Evolutionary conservation across 1,284 basidiomycete genomes (phyloP).

Genomic region (Rhodotorula sp.): DNA sequence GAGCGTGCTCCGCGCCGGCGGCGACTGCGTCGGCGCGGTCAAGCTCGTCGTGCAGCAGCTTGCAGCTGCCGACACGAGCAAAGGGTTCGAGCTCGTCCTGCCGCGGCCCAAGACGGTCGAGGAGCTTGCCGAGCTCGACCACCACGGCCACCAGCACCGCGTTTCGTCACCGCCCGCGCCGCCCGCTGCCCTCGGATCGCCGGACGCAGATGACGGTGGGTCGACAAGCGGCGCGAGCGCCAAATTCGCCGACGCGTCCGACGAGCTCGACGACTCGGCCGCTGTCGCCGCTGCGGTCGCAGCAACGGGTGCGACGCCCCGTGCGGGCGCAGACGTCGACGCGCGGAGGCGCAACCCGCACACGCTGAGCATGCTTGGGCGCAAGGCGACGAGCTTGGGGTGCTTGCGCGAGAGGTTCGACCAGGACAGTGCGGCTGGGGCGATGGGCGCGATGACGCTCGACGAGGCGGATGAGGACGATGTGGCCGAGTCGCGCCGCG

Average conservation of each 20-base stretch:
- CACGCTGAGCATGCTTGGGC: constrained; percentile 55
- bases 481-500: not conserved
- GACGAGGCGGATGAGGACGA: constrained; percentile 22
- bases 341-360: constrained; percentile 44
- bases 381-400: constrained; percentile 55
- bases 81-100: constrained; percentile 17
- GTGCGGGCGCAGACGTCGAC: not conserved
- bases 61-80: not conserved
- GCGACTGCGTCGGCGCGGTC: constrained; percentile 82
- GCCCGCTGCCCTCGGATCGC: not conserved
- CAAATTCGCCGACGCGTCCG: constrained; percentile 15
- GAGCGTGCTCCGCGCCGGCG: constrained; percentile 77
- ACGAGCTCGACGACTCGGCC: not conserved
- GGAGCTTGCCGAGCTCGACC: constrained; percentile 1
- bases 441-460: not conserved
- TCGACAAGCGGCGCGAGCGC: no score
- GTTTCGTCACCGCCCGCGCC: no score
- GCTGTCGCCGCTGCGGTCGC: not conserved
- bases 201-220: not conserved
- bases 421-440: not conserved
- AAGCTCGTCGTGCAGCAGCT: constrained; percentile 55
- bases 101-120: constrained; percentile 3
- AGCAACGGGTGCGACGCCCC: not conserved
- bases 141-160: not conserved
- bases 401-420: constrained; percentile 48